phyloP scores from a whole-genome alignment of 75 land plant genomes.

The Picea glauca region DNA sequence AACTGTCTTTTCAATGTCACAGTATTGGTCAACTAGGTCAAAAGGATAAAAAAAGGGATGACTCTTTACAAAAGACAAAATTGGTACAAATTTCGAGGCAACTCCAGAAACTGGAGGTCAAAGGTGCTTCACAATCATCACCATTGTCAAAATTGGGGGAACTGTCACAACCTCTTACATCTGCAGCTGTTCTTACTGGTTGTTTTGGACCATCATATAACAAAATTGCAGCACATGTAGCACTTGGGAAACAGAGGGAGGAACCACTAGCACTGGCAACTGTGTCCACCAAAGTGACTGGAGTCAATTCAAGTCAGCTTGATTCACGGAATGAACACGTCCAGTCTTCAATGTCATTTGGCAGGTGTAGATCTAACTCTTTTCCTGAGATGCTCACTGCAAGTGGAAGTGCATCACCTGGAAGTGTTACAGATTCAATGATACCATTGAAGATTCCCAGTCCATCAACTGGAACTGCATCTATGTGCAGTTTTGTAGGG shows the following conservation, averaged over 20 bases:
- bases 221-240: slow-evolving; percentile 24
- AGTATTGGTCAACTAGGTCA: slow-evolving; percentile 36
- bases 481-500: slow-evolving; percentile 3
- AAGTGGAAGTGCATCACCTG: slow-evolving; percentile 70
- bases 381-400: slow-evolving; percentile 49
- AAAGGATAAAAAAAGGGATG: slow-evolving; percentile 55
- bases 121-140: slow-evolving; percentile 44
- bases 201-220: slow-evolving; percentile 48
- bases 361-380: slow-evolving; percentile 60
- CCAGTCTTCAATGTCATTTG: slow-evolving; percentile 34
- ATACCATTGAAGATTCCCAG: slow-evolving; percentile 56
- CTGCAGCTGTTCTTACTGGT: not conserved
- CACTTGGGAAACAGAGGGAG: slow-evolving; percentile 47
- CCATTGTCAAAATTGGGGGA: slow-evolving; percentile 62
- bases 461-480: slow-evolving; percentile 59
- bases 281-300: slow-evolving; percentile 31
- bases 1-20: slow-evolving; percentile 49
- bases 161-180: slow-evolving; percentile 13
- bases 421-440: slow-evolving; percentile 58
- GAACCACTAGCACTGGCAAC: slow-evolving; percentile 40
- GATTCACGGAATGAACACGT: slow-evolving; percentile 47
- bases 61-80: slow-evolving; percentile 46
- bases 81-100: slow-evolving; percentile 47
- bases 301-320: slow-evolving; percentile 45
- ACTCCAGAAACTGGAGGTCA: slow-evolving; percentile 25